Percentiles rank a stretch among this genome's conserved stretches.
Conservation (phyloP, 768 basidiomycete genomes). For the Calocera cornea region DNA sequence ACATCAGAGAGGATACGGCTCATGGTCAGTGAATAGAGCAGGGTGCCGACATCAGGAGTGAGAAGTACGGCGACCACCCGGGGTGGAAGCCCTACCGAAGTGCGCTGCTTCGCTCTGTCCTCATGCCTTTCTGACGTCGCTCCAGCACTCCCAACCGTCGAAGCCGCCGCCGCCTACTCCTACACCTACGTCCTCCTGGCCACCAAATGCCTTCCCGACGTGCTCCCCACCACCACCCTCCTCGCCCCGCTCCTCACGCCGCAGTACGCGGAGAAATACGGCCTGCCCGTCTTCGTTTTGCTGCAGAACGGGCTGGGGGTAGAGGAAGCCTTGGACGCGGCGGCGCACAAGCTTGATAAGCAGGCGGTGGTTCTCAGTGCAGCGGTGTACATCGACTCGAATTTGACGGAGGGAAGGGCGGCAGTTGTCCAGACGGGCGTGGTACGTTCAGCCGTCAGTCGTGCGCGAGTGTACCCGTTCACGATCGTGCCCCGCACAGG, state of each 20-base stretch:
- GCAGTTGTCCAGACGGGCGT: conserved; percentile 10
- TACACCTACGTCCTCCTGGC: conserved; percentile 23
- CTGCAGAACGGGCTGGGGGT: conserved; percentile 24
- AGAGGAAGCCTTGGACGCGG: conserved; percentile 21
- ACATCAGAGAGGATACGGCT: background rate
- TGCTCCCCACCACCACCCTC: conserved; percentile 20
- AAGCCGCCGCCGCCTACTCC: conserved; percentile 21
- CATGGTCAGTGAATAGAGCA: conserved; percentile 1
- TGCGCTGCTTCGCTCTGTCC: conserved; percentile 7
- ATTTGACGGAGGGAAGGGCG: conserved; percentile 8
- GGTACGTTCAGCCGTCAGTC: conserved; percentile 4
- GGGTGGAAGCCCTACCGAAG: conserved; percentile 24
- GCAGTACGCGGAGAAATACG: conserved; percentile 17
- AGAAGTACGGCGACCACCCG: conserved; percentile 20
- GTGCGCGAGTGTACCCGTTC: background rate
- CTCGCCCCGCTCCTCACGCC: conserved; percentile 21
- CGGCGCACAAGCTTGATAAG: conserved; percentile 11
- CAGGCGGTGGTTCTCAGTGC: conserved; percentile 19
- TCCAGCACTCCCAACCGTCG: conserved; percentile 21
- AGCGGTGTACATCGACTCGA: conserved; percentile 7
- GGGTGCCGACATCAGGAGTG: conserved; percentile 18
- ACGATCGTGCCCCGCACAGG: background rate
- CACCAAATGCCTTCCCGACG: conserved; percentile 26
- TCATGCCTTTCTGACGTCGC: background rate
- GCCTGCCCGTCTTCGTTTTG: conserved; percentile 11